phyloP scores from a whole-genome alignment of 805 yeast species.

The Yamadazyma endophytica region DNA sequence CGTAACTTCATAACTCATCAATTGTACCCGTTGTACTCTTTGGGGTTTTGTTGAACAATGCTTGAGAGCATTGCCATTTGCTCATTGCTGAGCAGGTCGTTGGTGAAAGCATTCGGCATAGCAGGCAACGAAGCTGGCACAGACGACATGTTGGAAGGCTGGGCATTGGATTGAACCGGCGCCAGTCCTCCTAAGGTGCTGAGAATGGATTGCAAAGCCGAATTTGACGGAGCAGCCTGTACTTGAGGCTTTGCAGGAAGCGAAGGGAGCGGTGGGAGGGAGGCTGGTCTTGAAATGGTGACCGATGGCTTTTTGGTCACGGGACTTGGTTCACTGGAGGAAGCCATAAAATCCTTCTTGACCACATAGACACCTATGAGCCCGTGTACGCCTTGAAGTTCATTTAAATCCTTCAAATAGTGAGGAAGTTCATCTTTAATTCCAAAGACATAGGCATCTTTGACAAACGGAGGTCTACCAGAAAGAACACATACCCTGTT shows the following conservation, averaged over 20 bases:
- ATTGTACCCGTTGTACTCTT: too few relatives aligned
- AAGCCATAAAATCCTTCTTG: slow-evolving; percentile 27
- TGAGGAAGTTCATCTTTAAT: slow-evolving; percentile 14
- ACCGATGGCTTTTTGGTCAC: too few relatives aligned
- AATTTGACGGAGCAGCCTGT: slow-evolving; percentile 2
- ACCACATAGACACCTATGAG: slow-evolving; percentile 34
- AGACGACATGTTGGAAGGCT: neutral
- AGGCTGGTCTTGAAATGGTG: slow-evolving; percentile 1
- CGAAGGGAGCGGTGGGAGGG: slow-evolving; percentile 2
- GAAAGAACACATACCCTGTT: slow-evolving; percentile 59
- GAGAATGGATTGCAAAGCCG: slow-evolving; percentile 20
- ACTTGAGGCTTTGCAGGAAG: neutral
- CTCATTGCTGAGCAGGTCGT: slow-evolving; percentile 3
- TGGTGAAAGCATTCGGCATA: slow-evolving; percentile 1
- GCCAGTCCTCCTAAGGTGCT: slow-evolving; percentile 18
- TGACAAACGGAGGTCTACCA: slow-evolving; percentile 45
- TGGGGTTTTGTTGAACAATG: slow-evolving; percentile 15
- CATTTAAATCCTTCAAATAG: slow-evolving; percentile 13
- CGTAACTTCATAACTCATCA: too few relatives aligned
- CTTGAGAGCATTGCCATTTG: slow-evolving; percentile 10
- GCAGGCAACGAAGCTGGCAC: neutral
- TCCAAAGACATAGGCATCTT: slow-evolving; percentile 61
- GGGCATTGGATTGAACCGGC: neutral
- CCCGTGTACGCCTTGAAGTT: slow-evolving; percentile 15
- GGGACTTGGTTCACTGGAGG: too few relatives aligned